A percentile compares a stretch with the other conserved stretches of the same genome.
These are phyloP conservation scores for Lignosus rhinocerotis DNA, from an alignment of 1,284 basidiomycete species.

Conservation along the genomic window DNA sequence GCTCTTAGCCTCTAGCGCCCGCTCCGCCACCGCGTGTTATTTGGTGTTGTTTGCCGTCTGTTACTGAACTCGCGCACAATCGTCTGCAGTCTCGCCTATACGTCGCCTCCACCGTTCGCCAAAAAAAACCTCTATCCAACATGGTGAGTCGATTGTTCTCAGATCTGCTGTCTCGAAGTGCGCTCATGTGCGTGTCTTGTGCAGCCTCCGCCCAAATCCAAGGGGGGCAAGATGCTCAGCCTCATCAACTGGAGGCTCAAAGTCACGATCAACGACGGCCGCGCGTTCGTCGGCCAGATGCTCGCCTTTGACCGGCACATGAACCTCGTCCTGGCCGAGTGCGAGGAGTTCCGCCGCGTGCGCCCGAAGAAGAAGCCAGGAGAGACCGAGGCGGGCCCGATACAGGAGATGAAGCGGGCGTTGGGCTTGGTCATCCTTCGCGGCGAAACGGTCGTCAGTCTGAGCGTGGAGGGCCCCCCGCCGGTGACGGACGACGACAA, in stretches of 20 bases:
- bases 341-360: conserved; percentile 92
- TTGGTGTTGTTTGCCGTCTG: conserved; percentile 29
- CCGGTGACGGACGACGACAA: conserved; percentile 90
- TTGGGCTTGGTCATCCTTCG: conserved; percentile 95
- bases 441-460: conserved; percentile 94
- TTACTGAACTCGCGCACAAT: conserved; percentile 18
- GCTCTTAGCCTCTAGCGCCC: conserved; percentile 6
- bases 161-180: too few relatives aligned
- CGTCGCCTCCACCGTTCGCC: conserved; percentile 29
- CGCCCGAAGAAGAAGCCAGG: conserved; percentile 84
- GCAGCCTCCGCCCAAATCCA: conserved; percentile 90
- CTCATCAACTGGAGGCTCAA: conserved; percentile 98
- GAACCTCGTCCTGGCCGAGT: conserved; percentile 98
- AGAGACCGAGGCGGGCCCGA: conserved; percentile 71
- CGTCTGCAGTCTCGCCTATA: conserved; percentile 20
- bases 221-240: conserved; percentile 97
- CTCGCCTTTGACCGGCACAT: conserved; percentile 99
- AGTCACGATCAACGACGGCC: conserved; percentile 97
- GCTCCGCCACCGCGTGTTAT: conserved; percentile 9
- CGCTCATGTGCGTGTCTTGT: background rate
- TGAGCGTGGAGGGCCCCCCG: conserved; percentile 95
- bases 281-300: conserved; percentile 96
- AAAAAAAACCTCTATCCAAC: conserved; percentile 43
- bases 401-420: conserved; percentile 95
- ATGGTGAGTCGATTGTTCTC: conserved; percentile 50